A percentile compares a stretch with the other conserved stretches of the same genome.
Conservation (phyloP, 768 basidiomycete species). For the Suillus sp. region DNA sequence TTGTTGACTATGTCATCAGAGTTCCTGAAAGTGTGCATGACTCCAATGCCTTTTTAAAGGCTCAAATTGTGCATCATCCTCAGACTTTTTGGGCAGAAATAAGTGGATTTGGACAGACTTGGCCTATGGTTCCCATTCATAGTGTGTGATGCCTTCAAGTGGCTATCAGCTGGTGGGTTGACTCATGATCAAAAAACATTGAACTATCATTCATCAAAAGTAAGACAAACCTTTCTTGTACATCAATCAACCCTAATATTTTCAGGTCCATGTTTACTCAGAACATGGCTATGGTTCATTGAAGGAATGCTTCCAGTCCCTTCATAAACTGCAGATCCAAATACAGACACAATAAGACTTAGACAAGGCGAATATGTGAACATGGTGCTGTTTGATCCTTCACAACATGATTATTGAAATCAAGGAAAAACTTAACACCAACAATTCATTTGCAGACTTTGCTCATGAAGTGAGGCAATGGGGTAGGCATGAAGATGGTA, state of each 20-base stretch:
- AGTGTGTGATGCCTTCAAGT: slow-evolving; percentile 33
- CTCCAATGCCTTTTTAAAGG: slow-evolving; percentile 11
- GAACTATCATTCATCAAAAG: slow-evolving; percentile 27
- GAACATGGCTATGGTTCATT: slow-evolving; percentile 22
- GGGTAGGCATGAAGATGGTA: background rate
- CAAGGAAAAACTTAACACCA: too few species aligned
- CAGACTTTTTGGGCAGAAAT: slow-evolving; percentile 6
- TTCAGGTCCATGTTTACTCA: slow-evolving; percentile 10
- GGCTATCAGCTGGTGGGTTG: slow-evolving; percentile 17
- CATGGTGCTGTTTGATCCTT: slow-evolving; percentile 10
- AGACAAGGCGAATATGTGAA: slow-evolving; percentile 13
- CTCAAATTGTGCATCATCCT: background rate
- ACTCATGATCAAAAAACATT: slow-evolving; percentile 22
- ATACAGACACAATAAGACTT: slow-evolving; percentile 14
- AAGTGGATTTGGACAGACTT: slow-evolving; percentile 26
- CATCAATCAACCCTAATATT: background rate
- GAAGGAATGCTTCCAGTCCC: slow-evolving; percentile 20
- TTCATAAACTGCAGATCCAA: slow-evolving; percentile 15
- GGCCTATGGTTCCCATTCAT: slow-evolving; percentile 20
- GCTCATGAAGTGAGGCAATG: background rate
- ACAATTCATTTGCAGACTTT: background rate
- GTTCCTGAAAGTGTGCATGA: slow-evolving; percentile 21
- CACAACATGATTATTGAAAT: slow-evolving; percentile 24
- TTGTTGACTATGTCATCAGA: slow-evolving; percentile 21
- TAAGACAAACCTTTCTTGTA: background rate